phyloP scores from a whole-genome alignment of 164 flowering plant species.

The Berberis vulgaris region DNA sequence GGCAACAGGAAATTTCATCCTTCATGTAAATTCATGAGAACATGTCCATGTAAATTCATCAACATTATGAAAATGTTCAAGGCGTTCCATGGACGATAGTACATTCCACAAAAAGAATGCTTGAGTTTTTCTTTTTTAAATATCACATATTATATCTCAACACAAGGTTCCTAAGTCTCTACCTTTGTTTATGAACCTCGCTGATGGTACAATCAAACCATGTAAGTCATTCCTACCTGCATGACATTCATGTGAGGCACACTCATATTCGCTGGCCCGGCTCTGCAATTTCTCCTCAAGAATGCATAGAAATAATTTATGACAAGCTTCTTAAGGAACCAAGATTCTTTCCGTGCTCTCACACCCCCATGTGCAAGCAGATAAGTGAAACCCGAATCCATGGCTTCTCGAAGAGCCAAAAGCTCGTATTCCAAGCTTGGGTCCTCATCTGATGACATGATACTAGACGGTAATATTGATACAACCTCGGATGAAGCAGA shows the following conservation, averaged over 20 bases:
- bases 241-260: constrained; percentile 86
- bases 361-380: constrained; percentile 82
- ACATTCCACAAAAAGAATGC: too few relatives aligned
- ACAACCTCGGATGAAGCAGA: constrained; percentile 23
- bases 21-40: too few relatives aligned
- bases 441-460: constrained; percentile 55
- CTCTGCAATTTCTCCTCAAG: constrained; percentile 85
- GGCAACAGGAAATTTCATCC: too few relatives aligned
- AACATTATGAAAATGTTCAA: too few relatives aligned
- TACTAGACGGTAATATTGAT: constrained; percentile 39
- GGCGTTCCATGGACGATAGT: too few relatives aligned
- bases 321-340: constrained; percentile 74
- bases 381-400: constrained; percentile 83
- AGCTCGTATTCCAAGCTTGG: constrained; percentile 79
- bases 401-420: constrained; percentile 73
- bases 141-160: too few relatives aligned
- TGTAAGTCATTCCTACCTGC: constrained; percentile 84
- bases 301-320: constrained; percentile 91
- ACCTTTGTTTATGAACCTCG: too few relatives aligned
- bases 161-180: too few relatives aligned
- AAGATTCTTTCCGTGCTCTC: constrained; percentile 77
- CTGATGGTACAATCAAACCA: constrained; percentile 46
- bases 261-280: constrained; percentile 72
- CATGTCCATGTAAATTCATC: too few relatives aligned
- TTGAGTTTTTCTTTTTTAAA: too few relatives aligned